Evolutionary conservation across 345 rosid genomes (phyloP).

Genomic region (Kandelia obovata): DNA sequence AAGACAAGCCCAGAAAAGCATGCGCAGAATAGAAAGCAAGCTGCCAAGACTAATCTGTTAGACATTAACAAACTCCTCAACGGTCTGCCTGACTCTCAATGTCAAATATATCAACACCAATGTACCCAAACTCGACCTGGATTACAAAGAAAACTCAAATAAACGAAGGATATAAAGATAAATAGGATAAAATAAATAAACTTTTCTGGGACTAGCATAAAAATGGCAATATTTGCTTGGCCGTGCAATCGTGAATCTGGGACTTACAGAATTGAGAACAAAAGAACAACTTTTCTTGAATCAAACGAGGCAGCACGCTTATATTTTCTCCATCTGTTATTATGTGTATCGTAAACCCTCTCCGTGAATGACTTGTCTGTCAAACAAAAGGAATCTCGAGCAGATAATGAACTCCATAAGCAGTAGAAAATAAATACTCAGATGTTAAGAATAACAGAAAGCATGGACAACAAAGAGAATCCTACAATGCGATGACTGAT

Average conservation of each 20-base stretch:
- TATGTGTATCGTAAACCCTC: constrained; percentile 58
- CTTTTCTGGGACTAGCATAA: background rate
- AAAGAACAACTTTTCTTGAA: constrained; percentile 76
- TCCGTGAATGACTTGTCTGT: constrained; percentile 62
- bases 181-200: no score
- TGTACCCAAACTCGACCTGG: constrained; percentile 90
- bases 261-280: constrained; percentile 85
- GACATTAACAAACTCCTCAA: constrained; percentile 43
- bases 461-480: no score
- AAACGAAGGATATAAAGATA: no score
- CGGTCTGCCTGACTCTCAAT: constrained; percentile 61
- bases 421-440: background rate
- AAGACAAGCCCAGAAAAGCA: constrained; percentile 3
- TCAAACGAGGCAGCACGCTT: constrained; percentile 83
- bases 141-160: constrained; percentile 1
- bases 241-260: constrained; percentile 7
- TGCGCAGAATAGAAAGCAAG: constrained; percentile 4
- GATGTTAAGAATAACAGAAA: background rate
- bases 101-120: constrained; percentile 82
- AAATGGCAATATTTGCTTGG: background rate
- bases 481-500: background rate
- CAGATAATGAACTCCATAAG: constrained; percentile 2
- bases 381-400: background rate
- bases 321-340: constrained; percentile 82
- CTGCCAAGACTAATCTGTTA: constrained; percentile 18